Evolutionary conservation across 192 early-diverging fungal genomes (phyloP), one percentile per base, ranked within the genome.

Genomic region (Allomyces arbusculus): DNA sequence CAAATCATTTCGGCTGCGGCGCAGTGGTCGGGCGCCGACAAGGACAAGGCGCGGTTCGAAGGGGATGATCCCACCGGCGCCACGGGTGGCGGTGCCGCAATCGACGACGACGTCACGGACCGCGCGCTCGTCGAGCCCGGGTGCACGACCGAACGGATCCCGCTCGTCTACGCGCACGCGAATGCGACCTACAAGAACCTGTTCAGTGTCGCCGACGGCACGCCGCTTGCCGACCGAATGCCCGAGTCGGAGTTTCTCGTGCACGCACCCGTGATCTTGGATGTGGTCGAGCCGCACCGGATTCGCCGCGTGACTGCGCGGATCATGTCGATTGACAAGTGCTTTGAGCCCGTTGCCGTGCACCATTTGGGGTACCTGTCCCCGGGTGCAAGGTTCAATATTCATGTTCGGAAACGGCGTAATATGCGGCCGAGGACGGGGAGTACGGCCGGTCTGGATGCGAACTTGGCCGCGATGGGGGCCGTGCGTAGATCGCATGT

Each of bases 211-310:
- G 24, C 26, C 8, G 33, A 40, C 19, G 23, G 63, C 0, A 24
- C 33, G 1, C 63, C 26, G n/a, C 33, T 40, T 7, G 33, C 33
- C 4, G 33, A 40, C 33, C 33, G 33, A 0, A 40, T 40, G 33
- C 33, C 33, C 33, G 33, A 40, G 33, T 40, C 74, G 2, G 82
- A 84, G 68, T 84, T 84, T 66, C 78, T 77, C 10, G 23, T 79
- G 11, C 71, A 75, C 67, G 72, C 78, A 2, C 79, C 82, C 0
- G 82, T 84, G 7, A 23, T 84, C 8, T 77, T 84, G 33, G 78
- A 80, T 62, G 78, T 84, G 45, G 73, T 80, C 19, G 75, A 84
- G 68, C 82, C 80, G 11, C 64, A 10, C 69, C 72, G 1, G 58
- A 66, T 24, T 66, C 82, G 19, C 72, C 68, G 79, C 12, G 73